Conservation (phyloP, 2,329 filamentous ascomycete species). For the Balansia obtecta region DNA sequence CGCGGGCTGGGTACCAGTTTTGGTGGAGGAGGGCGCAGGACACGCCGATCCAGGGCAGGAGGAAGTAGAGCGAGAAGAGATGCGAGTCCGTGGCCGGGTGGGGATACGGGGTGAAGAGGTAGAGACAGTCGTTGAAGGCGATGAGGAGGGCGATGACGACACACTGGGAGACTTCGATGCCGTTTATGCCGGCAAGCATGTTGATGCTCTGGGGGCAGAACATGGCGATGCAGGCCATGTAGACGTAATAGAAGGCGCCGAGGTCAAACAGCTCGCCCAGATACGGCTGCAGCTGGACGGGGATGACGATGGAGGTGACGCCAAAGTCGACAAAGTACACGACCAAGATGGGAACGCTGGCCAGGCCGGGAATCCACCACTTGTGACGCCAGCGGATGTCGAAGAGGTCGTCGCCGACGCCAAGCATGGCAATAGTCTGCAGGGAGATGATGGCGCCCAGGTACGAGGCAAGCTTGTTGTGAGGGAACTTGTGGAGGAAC, state of each 20-base stretch:
- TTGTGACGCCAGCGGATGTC: constrained; percentile 99
- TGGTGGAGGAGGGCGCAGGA: constrained; percentile 76
- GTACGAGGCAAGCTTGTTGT: constrained; percentile 94
- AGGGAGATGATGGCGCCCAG: constrained; percentile 88
- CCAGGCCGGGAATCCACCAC: constrained; percentile 92
- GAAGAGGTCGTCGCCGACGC: constrained; percentile 90
- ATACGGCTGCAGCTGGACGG: constrained; percentile 71
- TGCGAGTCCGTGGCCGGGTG: constrained; percentile 94
- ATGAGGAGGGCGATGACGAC: constrained; percentile 79
- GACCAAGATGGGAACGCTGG: constrained; percentile 82
- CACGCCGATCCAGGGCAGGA: constrained; percentile 88
- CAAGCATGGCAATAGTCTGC: constrained; percentile 80
- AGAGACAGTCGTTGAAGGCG: constrained; percentile 76
- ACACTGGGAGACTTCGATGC: constrained; percentile 91
- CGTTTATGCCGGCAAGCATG: constrained; percentile 98
- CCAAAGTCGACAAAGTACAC: constrained; percentile 99
- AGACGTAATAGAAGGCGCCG: constrained; percentile 76
- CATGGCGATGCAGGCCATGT: constrained; percentile 94
- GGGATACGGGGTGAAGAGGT: constrained; percentile 70
- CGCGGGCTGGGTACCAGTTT: constrained; percentile 91
- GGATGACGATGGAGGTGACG: constrained; percentile 89
- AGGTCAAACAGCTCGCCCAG: constrained; percentile 78
- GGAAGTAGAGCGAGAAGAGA: constrained; percentile 87
- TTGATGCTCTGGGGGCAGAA: constrained; percentile 99
- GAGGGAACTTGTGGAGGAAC: constrained; percentile 82